Evolutionary conservation across 208 protist species (phyloP).

Genomic region (Borovskyia barvae): DNA sequence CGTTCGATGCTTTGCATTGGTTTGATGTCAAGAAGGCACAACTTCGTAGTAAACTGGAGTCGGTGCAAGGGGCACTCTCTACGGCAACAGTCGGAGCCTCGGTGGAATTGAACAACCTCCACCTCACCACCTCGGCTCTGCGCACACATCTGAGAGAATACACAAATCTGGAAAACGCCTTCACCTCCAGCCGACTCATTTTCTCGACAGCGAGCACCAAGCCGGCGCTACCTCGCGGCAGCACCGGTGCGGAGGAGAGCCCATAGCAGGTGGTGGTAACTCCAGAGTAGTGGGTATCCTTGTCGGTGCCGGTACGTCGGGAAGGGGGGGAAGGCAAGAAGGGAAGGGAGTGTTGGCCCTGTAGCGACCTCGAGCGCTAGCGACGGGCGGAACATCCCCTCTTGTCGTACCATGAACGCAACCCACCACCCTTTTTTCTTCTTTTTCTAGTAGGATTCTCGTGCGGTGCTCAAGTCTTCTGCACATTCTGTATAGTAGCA

Average conservation of each 20-base stretch:
- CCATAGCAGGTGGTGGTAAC: too few relatives aligned
- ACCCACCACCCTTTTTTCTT: background rate
- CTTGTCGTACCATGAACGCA: background rate
- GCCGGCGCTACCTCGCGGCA: background rate
- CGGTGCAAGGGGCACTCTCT: conserved; percentile 8
- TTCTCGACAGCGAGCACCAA: conserved; percentile 38
- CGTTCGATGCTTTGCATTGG: conserved; percentile 96
- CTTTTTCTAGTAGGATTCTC: background rate
- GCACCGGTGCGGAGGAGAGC: background rate
- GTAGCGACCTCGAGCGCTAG: background rate
- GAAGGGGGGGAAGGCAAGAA: too few relatives aligned
- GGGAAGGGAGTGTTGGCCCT: too few relatives aligned
- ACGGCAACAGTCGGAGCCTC: conserved; percentile 9
- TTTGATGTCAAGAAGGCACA: conserved; percentile 74
- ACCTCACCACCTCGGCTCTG: conserved; percentile 60
- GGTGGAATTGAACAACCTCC: conserved; percentile 55
- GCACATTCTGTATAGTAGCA: background rate
- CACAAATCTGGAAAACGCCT: conserved; percentile 59
- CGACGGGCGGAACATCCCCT: background rate
- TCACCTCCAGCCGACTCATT: conserved; percentile 66
- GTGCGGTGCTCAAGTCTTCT: background rate
- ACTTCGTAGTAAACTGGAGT: conserved; percentile 9
- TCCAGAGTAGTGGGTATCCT: too few relatives aligned
- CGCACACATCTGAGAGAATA: conserved; percentile 57
- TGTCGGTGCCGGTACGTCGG: too few relatives aligned